Base-by-base conservation (phyloP, 2,329 filamentous ascomycete genomes). In the Phaeosphaeria sp. region DNA sequence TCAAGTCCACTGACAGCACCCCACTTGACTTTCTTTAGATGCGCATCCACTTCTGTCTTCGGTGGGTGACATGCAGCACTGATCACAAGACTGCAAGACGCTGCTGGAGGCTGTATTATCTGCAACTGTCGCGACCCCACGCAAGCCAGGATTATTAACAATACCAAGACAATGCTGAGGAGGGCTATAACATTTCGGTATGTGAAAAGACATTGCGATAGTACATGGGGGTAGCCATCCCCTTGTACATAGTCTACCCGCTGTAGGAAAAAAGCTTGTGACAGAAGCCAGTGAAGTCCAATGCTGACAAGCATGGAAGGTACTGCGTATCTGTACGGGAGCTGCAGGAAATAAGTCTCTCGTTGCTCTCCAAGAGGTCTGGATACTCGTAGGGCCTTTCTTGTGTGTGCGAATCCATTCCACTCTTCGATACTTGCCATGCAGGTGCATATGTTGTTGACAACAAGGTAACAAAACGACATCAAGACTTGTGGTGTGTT, bases 81-180 rank as follows among this genome's bases (percentile, higher is more conserved):
- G 15, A 71, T 72, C 15, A 62, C 63, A 9, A 62, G 23, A 55
- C 65, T 93, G 23, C 88, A 90, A 77, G 81, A 93, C 61, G 90
- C 89, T 25, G 90, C 93, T 81, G 93, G 92, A 75, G 91, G 91
- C 58, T 92, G 93, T 60, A 83, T 92, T 18, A 89, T 88, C 7
- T 82, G 92, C 17, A 90, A 90, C 2, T 89, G 89, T 2, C 89
- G 89, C 18, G 44, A 57, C 15, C 27, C n/a, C 55, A 42, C 25
- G 59, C 48, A 9, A 25, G 3, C 17, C 56, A 20, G 0, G 46
- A 22, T 21, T 3, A 36, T 36, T 11, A 30, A 46, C 17, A 47
- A 27, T 4, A 47, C 20, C 5, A 47, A 27, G 23, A 7, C 22
- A 17, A 25, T 21, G 17, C 2, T 27, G n/a, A 23, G 11, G 44